Percentiles rank a stretch among this genome's conserved stretches.
phyloP scores from a whole-genome alignment of 257 asterid genomes.

The Ajuga chamaepitys region DNA sequence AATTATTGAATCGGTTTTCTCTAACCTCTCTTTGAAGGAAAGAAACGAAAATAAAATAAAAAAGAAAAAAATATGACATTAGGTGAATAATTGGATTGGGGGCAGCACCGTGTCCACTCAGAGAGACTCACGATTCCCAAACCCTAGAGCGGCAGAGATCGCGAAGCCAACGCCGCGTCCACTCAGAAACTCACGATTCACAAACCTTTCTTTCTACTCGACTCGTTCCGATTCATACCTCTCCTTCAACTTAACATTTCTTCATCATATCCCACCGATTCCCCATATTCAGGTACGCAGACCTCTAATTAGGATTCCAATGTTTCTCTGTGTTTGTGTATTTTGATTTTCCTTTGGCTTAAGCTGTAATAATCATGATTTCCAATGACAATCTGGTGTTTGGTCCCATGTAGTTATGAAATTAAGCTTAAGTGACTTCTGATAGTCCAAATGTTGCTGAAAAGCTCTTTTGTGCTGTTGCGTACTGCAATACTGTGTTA shows the following conservation, averaged over 20 bases:
- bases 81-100: not conserved
- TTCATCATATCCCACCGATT: conserved; percentile 8
- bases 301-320: not conserved
- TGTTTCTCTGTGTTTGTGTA: not conserved
- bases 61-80: not conserved
- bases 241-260: not conserved
- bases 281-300: conserved; percentile 14
- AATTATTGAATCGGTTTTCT: no score
- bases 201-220: conserved; percentile 17
- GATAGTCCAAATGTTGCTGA: not conserved
- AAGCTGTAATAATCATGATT: not conserved
- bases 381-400: not conserved
- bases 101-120: conserved; percentile 27
- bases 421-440: not conserved
- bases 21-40: not conserved
- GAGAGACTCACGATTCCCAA: conserved; percentile 27
- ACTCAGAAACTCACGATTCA: conserved; percentile 48
- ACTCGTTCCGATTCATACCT: conserved; percentile 31
- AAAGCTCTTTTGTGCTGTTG: not conserved
- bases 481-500: not conserved
- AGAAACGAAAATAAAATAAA: not conserved
- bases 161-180: conserved; percentile 25
- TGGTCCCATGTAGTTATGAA: not conserved
- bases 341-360: not conserved
- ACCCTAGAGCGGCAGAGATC: conserved; percentile 14